Conservation (phyloP, 768 basidiomycete species). For the Podaxis rugospora region DNA sequence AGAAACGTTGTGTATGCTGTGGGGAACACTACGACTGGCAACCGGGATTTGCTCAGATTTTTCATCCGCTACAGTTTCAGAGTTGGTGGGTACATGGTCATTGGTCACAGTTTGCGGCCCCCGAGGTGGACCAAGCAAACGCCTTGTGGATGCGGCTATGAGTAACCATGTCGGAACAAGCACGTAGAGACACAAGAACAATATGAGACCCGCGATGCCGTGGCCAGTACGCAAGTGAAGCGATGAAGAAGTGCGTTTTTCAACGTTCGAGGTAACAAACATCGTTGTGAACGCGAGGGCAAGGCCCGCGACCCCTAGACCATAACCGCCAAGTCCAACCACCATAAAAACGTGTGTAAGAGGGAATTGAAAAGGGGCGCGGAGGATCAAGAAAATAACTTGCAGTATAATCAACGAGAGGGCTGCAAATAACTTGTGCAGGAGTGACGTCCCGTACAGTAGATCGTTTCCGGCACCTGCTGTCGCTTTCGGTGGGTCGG, state of each 20-base stretch:
- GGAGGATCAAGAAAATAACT: constrained; percentile 31
- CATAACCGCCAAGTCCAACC: constrained; percentile 41
- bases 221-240: constrained; percentile 54
- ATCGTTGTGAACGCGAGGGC: constrained; percentile 60
- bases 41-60: constrained; percentile 23
- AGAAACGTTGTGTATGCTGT: constrained; percentile 35
- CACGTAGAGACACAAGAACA: constrained; percentile 60
- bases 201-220: constrained; percentile 57
- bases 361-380: constrained; percentile 17
- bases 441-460: constrained; percentile 31
- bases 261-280: constrained; percentile 22
- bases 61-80: constrained; percentile 23
- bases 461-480: neutral
- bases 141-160: neutral
- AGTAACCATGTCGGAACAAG: constrained; percentile 32
- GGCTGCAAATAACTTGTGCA: constrained; percentile 42
- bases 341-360: constrained; percentile 27
- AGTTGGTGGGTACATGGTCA: constrained; percentile 14
- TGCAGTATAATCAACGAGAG: constrained; percentile 38
- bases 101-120: constrained; percentile 1
- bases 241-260: constrained; percentile 27
- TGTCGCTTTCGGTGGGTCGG: constrained; percentile 1
- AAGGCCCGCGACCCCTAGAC: constrained; percentile 59
- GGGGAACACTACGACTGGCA: constrained; percentile 27
- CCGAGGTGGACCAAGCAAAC: neutral